Percentiles rank a stretch among this genome's conserved stretches.
These are phyloP conservation scores for Vitis vinifera DNA, from an alignment of 164 flowering plant species.

Conservation along the genomic window DNA sequence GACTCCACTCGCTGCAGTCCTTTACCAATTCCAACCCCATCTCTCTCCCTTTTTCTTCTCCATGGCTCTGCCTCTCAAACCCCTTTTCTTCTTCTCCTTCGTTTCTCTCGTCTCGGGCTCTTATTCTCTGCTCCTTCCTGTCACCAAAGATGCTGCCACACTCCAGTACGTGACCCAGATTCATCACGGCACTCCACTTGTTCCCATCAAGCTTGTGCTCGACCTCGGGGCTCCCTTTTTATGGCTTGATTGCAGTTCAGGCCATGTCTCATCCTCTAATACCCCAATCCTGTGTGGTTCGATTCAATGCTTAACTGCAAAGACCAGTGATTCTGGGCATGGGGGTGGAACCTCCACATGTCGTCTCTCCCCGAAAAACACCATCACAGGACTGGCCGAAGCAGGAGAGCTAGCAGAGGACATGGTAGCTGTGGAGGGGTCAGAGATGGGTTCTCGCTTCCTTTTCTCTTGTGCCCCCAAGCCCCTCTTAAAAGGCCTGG, in stretches of 20 bases:
- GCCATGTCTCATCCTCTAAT: conserved; percentile 8
- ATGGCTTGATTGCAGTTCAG: conserved; percentile 27
- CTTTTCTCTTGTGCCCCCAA: conserved; percentile 31
- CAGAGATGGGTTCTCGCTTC: conserved; percentile 7
- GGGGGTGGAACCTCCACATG: conserved; percentile 13
- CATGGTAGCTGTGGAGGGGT: conserved; percentile 17
- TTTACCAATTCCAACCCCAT: not conserved
- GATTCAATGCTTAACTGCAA: conserved; percentile 30
- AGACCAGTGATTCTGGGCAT: not conserved
- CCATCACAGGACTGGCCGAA: conserved; percentile 13
- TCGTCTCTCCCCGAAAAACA: conserved; percentile 17
- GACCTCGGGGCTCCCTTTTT: conserved; percentile 39
- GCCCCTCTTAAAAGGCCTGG: conserved; percentile 31
- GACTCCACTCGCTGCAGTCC: not conserved
- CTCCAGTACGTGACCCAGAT: conserved; percentile 36
- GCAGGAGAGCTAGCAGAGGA: conserved; percentile 31
- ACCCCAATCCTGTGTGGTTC: conserved; percentile 23
- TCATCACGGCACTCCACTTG: conserved; percentile 20
- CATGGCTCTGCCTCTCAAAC: conserved; percentile 19
- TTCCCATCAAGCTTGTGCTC: conserved; percentile 33
- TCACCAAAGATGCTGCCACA: conserved; percentile 34
- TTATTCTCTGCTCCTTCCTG: conserved; percentile 24
- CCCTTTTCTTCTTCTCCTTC: conserved; percentile 10
- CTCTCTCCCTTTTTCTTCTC: not conserved
- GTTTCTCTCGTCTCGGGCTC: conserved; percentile 4